A percentile compares a stretch with the other conserved stretches of the same genome.
Evolutionary conservation across 2,329 filamentous ascomycete genomes (phyloP).

Genomic region (Passalora sequoiae): DNA sequence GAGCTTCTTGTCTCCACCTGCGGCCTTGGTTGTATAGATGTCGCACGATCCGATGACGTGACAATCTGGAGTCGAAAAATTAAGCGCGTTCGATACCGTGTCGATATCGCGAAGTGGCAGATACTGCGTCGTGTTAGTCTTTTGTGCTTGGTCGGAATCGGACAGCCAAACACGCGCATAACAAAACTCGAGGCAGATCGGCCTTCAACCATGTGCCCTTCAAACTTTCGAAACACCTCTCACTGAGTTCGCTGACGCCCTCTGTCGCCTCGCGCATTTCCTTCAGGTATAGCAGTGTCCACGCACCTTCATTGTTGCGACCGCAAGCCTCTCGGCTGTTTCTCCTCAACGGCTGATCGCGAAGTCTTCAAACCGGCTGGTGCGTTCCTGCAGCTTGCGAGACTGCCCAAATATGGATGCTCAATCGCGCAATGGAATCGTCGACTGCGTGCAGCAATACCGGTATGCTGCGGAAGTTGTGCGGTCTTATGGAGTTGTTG

Average conservation of each 20-base stretch:
- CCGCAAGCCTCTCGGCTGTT: conserved; percentile 11
- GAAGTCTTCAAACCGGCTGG: not conserved
- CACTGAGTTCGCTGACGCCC: conserved; percentile 12
- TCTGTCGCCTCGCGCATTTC: conserved; percentile 7
- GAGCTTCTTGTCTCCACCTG: conserved; percentile 90
- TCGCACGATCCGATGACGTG: conserved; percentile 92
- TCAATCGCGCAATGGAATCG: not conserved
- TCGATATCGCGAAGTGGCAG: conserved; percentile 87
- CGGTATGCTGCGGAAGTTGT: conserved; percentile 6
- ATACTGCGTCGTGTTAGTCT: conserved; percentile 57
- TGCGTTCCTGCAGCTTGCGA: conserved; percentile 2
- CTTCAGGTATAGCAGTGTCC: conserved; percentile 1
- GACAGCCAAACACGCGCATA: conserved; percentile 8
- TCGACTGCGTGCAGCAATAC: not conserved
- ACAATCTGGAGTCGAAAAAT: conserved; percentile 90
- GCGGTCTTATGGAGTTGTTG: conserved; percentile 5
- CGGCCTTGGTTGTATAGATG: conserved; percentile 94
- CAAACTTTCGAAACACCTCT: conserved; percentile 18
- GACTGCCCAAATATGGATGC: not conserved
- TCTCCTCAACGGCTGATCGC: not conserved
- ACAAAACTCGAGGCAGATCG: not conserved
- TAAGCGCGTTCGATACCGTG: conserved; percentile 83
- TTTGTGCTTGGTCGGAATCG: conserved; percentile 4
- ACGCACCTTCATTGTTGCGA: conserved; percentile 30
- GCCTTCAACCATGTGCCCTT: not conserved